phyloP scores from a whole-genome alignment of 148 eudicot species.

The Amaranthus hypochondriacus region DNA sequence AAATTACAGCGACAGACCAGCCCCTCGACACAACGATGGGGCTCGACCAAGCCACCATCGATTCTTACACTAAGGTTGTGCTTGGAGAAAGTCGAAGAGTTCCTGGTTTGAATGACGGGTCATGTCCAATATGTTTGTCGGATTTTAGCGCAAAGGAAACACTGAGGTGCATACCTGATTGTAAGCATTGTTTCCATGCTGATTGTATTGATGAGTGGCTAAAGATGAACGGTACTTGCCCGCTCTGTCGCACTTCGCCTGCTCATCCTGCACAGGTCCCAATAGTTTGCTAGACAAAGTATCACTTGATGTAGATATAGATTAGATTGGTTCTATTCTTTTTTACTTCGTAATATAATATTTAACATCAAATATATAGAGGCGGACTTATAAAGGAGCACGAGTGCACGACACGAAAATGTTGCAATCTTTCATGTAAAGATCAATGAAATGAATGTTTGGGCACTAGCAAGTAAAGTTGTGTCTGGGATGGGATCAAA shows the following conservation, averaged over 20 bases:
- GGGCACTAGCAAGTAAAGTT: too few species aligned
- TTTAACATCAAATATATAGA: too few species aligned
- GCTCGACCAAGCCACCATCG: slow-evolving; percentile 73
- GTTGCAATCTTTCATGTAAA: too few species aligned
- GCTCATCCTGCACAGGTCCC: slow-evolving; percentile 16
- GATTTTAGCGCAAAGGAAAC: slow-evolving; percentile 59
- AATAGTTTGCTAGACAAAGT: background rate
- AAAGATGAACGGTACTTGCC: slow-evolving; percentile 55
- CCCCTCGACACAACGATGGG: slow-evolving; percentile 27
- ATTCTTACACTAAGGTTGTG: slow-evolving; percentile 61
- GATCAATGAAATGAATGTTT: too few species aligned
- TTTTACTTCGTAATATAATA: background rate
- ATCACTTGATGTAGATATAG: background rate
- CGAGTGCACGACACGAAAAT: too few species aligned
- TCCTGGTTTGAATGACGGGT: slow-evolving; percentile 55
- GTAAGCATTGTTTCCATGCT: slow-evolving; percentile 82
- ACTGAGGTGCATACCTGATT: slow-evolving; percentile 68
- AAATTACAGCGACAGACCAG: slow-evolving; percentile 24
- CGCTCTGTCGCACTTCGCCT: slow-evolving; percentile 69
- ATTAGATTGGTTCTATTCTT: background rate
- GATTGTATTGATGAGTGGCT: slow-evolving; percentile 89
- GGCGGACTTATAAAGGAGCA: too few species aligned
- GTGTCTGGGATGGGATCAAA: too few species aligned
- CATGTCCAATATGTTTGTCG: slow-evolving; percentile 76
- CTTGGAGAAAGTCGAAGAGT: slow-evolving; percentile 77